Evolutionary conservation across 2,329 filamentous ascomycete species (phyloP), one percentile per base, ranked within the genome.

Genomic region (Penicillium corylophilum): DNA sequence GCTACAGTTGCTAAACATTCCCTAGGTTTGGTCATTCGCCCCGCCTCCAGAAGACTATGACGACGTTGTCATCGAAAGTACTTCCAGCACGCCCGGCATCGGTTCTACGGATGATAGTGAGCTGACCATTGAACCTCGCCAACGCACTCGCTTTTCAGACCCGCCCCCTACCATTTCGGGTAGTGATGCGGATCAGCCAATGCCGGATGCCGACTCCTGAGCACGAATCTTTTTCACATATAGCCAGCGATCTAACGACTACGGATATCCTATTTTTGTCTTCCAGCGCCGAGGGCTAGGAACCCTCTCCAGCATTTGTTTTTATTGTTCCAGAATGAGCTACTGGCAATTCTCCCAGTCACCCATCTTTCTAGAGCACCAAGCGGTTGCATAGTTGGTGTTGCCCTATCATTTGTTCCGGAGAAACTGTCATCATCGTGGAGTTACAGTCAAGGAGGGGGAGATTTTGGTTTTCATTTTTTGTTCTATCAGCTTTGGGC

Each of bases 21-120:
- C 35, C 9, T 41, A 95, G 90, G 90, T 96, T 3, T 96, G 91
- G 90, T 93, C 89, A 9, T 96, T 96, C 70, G 91, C 93, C 4
- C 92, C 93, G 13, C 90, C 90, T 7, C 63, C 64, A 7, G 70
- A 73, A 46, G 68, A 71, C 20, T 53, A 54, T 35, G 63, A 63
- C 2, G 62, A 68, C 43, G 51, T 57, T 22, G 64, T 57, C 13
- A 59, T 69, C 29, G 67, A 69, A 40, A 71, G 67, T 44, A 50
- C 64, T 10, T 68, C 67, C 3, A 72, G 65, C 46, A 71, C 67
- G 10, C 65, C 70, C 5, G 68, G 61, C 2, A 47, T 67, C 22
- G 53, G 57, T 22, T 62, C 64, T 2, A 51, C 38, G 12, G 55
- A 62, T 9, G 59, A 60, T 29, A 56, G 26, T 33, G 56, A 55